Evolutionary conservation across 495 filamentous ascomycete genomes (phyloP).

Genomic region (Friedmanniomyces endolithicus): DNA sequence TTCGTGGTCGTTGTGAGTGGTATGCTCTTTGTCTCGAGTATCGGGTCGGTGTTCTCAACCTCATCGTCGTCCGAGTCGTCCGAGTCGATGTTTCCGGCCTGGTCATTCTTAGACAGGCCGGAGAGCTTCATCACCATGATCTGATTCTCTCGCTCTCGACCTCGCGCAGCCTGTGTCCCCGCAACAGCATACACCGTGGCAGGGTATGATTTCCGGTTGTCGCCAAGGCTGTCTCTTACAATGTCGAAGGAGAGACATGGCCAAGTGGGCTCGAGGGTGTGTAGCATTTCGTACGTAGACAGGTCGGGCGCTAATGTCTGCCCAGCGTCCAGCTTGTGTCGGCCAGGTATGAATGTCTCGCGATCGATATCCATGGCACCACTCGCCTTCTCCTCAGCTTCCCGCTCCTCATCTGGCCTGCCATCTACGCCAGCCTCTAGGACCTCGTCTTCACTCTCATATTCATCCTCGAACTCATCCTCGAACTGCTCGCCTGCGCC

Average conservation of each 20-base stretch:
- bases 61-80: constrained; percentile 65
- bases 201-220: constrained; percentile 80
- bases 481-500: constrained; percentile 77
- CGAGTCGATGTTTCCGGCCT: constrained; percentile 46
- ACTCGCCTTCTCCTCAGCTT: constrained; percentile 68
- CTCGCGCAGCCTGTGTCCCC: constrained; percentile 78
- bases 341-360: constrained; percentile 83
- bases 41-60: constrained; percentile 70
- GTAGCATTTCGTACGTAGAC: constrained; percentile 91
- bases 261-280: constrained; percentile 83
- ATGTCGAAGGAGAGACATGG: constrained; percentile 95
- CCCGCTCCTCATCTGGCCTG: constrained; percentile 78
- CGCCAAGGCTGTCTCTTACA: constrained; percentile 72
- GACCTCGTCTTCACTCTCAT: constrained; percentile 93
- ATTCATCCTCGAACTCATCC: constrained; percentile 94
- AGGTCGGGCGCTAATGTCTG: constrained; percentile 83
- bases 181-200: constrained; percentile 87
- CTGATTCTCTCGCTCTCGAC: constrained; percentile 70
- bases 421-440: constrained; percentile 90
- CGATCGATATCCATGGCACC: constrained; percentile 80
- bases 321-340: constrained; percentile 72
- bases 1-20: constrained; percentile 78
- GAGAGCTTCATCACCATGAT: constrained; percentile 93
- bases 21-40: constrained; percentile 84
- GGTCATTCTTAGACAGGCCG: constrained; percentile 73